Evolutionary conservation across 179 eudicot species (phyloP), one percentile per base, ranked within the genome.

Genomic region (Corrigiola litoralis): DNA sequence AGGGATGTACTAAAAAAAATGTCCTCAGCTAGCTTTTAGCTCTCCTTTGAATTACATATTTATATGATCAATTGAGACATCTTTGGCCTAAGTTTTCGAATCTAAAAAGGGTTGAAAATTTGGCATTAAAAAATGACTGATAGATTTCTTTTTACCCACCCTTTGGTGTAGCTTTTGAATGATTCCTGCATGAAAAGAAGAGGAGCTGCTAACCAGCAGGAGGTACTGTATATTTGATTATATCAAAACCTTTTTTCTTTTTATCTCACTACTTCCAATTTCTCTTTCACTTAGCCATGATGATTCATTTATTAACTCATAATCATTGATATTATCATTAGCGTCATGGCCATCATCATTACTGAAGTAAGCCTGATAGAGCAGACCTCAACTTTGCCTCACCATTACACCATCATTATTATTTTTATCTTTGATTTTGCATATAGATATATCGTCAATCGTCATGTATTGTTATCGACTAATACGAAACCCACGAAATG

Each of bases 161-260:
- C 52, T n/a, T 52, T 72, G 62, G 23, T 75, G 66, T 72, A 73
- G 81, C 79, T 72, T 77, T 75, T 82, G 77, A 80, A 75, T 72
- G 82, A 76, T 71, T 77, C 84, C 68, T 67, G 79, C 77, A 58
- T 77, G 41, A 80, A 80, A 80, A 80, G 82, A 71, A 80, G 81
- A 66, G 82, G 70, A 75, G 81, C 84, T 66, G 58, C 72, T 58
- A 61, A 52, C 59, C 75, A 69, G 23, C 65, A 79, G 66, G 82
- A 61, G 75, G 66, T 67, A 48, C 29, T 56, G 53, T 58, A 38
- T 33, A 40, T 60, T 60, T 21, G 27, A 14, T 32, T 23, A 25
- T 27, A n/a, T 16, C 28, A 14, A 14, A 24, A 44, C n/a, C 31
- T 5, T 28, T 6, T 6, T 25, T 32, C 16, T n/a, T 48, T 17